Conservation (phyloP, 352 stramenopile species). For the Phytophthora fragariaefolia region DNA sequence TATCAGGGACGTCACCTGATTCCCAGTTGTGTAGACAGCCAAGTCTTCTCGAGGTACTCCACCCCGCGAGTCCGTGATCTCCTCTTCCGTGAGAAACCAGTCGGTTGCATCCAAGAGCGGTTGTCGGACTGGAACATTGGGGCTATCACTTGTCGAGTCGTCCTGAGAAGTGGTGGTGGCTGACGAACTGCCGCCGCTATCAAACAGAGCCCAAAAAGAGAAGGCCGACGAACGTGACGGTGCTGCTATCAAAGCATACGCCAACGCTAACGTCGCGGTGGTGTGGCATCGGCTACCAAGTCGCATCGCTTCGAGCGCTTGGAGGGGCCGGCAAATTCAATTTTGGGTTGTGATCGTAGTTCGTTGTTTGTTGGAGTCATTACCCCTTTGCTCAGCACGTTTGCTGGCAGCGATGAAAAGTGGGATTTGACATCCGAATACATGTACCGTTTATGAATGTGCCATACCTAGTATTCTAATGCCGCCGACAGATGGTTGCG, state of each 20-base stretch:
- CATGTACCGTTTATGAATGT: too few species aligned
- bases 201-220: slow-evolving; percentile 12
- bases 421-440: neutral
- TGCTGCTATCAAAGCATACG: neutral
- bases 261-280: neutral
- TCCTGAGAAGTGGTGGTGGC: slow-evolving; percentile 10
- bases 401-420: neutral
- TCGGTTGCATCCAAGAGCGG: slow-evolving; percentile 44
- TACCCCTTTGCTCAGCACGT: too few species aligned
- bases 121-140: slow-evolving; percentile 35
- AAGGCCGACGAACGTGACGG: neutral
- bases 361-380: neutral
- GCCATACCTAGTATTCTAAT: too few species aligned
- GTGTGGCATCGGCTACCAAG: neutral
- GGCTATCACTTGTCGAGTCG: slow-evolving; percentile 11
- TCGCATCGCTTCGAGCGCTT: neutral
- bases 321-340: neutral
- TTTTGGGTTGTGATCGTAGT: neutral
- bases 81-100: slow-evolving; percentile 59
- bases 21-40: slow-evolving; percentile 37
- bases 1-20: slow-evolving; percentile 45
- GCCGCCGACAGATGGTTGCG: too few species aligned
- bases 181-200: slow-evolving; percentile 1
- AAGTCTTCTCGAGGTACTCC: slow-evolving; percentile 45
- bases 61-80: slow-evolving; percentile 50